Evolutionary conservation across 192 early-diverging fungal genomes (phyloP).

Genomic region (Powellomyces hirtus): DNA sequence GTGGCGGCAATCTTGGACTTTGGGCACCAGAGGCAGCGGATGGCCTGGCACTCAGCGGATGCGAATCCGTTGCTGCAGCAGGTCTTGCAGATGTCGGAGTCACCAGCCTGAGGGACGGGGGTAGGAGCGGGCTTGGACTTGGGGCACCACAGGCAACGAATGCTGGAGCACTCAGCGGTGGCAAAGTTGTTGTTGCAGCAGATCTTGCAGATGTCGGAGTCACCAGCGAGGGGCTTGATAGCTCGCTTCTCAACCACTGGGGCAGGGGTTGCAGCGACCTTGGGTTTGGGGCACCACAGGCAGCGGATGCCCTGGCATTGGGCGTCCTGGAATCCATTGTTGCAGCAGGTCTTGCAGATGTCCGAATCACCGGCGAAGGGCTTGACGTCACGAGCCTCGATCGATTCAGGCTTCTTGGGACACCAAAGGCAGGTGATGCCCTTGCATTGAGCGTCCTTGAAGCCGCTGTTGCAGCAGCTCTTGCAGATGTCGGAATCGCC

Average conservation of each 20-base stretch:
- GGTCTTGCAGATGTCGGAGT: background rate
- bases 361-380: background rate
- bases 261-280: background rate
- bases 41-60: background rate
- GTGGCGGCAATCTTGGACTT: background rate
- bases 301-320: background rate
- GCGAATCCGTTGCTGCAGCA: background rate
- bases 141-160: conserved; percentile 2
- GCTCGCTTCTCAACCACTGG: too few species aligned
- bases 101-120: background rate
- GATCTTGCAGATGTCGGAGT: background rate
- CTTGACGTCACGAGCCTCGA: background rate
- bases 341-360: background rate
- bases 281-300: background rate
- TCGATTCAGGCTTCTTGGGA: background rate
- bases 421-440: conserved; percentile 1
- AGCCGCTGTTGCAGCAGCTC: background rate
- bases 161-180: background rate
- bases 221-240: background rate
- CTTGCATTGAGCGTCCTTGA: background rate
- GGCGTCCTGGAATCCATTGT: background rate
- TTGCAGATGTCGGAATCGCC: background rate
- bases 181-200: background rate
- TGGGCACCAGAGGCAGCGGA: conserved; percentile 11
- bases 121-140: background rate